Percentiles rank a stretch among this genome's conserved stretches.
Evolutionary conservation across 1,284 basidiomycete genomes (phyloP).

Genomic region (Cyathus olla): DNA sequence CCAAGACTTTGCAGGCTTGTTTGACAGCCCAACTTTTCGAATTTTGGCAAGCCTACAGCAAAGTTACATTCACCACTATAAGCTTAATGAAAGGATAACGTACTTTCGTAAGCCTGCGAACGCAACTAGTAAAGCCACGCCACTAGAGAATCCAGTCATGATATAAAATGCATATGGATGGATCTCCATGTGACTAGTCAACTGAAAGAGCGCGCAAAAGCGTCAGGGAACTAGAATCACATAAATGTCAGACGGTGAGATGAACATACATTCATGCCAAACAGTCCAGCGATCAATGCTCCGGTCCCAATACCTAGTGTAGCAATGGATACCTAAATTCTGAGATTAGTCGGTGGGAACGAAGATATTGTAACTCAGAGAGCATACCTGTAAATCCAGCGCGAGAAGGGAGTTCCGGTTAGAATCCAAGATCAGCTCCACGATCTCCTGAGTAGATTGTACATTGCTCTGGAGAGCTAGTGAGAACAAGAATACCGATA

Average conservation of each 20-base stretch:
- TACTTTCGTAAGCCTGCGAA: slow-evolving; percentile 74
- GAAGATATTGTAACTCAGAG: slow-evolving; percentile 1
- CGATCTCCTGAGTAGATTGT: slow-evolving; percentile 96
- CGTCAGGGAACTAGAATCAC: slow-evolving; percentile 9
- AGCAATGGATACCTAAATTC: slow-evolving; percentile 84
- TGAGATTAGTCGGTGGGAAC: slow-evolving; percentile 4
- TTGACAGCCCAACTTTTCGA: slow-evolving; percentile 67
- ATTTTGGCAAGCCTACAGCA: slow-evolving; percentile 53
- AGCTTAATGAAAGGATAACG: slow-evolving; percentile 9
- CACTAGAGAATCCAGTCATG: slow-evolving; percentile 67
- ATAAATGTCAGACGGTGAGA: slow-evolving; percentile 20
- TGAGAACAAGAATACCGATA: too few relatives aligned
- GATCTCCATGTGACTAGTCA: slow-evolving; percentile 78
- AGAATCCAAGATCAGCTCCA: slow-evolving; percentile 96
- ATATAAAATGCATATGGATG: slow-evolving; percentile 74
- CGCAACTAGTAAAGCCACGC: slow-evolving; percentile 66
- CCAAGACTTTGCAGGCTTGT: slow-evolving; percentile 53
- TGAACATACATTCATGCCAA: slow-evolving; percentile 92
- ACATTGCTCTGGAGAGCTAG: slow-evolving; percentile 81
- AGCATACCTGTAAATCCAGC: slow-evolving; percentile 85
- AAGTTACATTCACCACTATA: slow-evolving; percentile 1
- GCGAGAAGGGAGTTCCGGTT: slow-evolving; percentile 95
- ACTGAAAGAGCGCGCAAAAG: slow-evolving; percentile 49
- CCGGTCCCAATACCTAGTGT: slow-evolving; percentile 95
- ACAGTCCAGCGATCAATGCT: slow-evolving; percentile 91